Percentiles rank a stretch among this genome's conserved stretches.
phyloP scores from a whole-genome alignment of 805 yeast species.

The Candida quercuum region DNA sequence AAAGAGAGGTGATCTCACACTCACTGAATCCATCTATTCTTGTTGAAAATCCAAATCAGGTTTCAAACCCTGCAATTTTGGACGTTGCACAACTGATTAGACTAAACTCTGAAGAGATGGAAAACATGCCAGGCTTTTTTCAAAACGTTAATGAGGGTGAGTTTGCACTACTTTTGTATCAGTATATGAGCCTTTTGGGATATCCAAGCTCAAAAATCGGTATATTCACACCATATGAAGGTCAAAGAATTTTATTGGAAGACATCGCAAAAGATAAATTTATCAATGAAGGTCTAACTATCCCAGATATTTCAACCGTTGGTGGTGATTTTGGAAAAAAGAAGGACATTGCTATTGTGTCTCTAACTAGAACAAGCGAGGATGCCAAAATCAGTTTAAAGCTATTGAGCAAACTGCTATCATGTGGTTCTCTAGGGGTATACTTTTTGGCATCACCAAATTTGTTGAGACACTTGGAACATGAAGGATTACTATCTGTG shows the following conservation, averaged over 20 bases:
- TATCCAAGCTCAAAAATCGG: slow-evolving; percentile 34
- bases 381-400: background rate
- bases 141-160: slow-evolving; percentile 45
- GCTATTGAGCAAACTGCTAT: background rate
- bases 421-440: background rate
- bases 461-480: background rate
- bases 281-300: background rate
- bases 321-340: background rate
- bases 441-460: background rate
- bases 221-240: slow-evolving; percentile 35
- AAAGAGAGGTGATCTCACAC: background rate
- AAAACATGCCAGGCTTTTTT: slow-evolving; percentile 20
- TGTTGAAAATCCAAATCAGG: background rate
- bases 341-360: slow-evolving; percentile 5
- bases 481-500: background rate
- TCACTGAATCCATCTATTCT: background rate
- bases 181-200: slow-evolving; percentile 40
- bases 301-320: slow-evolving; percentile 3
- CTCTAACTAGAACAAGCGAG: background rate
- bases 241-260: slow-evolving; percentile 36
- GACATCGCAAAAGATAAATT: slow-evolving; percentile 33
- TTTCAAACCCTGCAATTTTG: background rate
- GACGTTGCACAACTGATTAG: slow-evolving; percentile 25
- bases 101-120: slow-evolving; percentile 28
- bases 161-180: slow-evolving; percentile 37